Conservation (phyloP, 345 rosid genomes). For the Linum lewisii region DNA sequence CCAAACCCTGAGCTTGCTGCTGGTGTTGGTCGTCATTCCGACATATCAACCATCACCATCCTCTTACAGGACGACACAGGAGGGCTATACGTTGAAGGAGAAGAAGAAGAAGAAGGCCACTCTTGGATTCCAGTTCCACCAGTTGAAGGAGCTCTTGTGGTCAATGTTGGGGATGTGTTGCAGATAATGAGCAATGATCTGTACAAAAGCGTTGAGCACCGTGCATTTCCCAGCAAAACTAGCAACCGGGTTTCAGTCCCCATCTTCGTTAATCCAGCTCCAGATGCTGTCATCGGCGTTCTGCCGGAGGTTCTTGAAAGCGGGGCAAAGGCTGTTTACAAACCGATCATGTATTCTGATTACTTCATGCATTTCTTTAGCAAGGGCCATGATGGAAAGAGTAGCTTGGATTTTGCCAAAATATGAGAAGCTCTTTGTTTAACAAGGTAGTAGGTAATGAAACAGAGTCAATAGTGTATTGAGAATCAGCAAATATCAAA, state of each 20-base stretch:
- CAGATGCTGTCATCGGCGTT: conserved; percentile 16
- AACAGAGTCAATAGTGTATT: neutral
- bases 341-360: conserved; percentile 16
- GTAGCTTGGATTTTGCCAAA: conserved; percentile 14
- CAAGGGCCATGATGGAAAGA: conserved; percentile 24
- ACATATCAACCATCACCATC: conserved; percentile 17
- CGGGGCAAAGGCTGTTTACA: conserved; percentile 15
- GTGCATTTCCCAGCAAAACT: conserved; percentile 15
- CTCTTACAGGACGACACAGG: conserved; percentile 27
- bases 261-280: conserved; percentile 17
- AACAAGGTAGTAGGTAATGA: neutral
- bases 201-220: conserved; percentile 26
- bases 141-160: conserved; percentile 19
- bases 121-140: conserved; percentile 29
- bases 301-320: conserved; percentile 13
- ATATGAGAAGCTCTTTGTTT: conserved; percentile 4
- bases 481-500: neutral
- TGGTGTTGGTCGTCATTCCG: conserved; percentile 22
- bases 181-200: conserved; percentile 30
- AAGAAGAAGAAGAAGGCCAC: neutral
- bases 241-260: conserved; percentile 25
- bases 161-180: conserved; percentile 20
- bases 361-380: conserved; percentile 20
- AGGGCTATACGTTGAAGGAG: conserved; percentile 17
- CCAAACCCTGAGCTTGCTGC: conserved; percentile 20